phyloP scores from a whole-genome alignment of 306 rosid species.

The Vigna reflexopilosa region DNA sequence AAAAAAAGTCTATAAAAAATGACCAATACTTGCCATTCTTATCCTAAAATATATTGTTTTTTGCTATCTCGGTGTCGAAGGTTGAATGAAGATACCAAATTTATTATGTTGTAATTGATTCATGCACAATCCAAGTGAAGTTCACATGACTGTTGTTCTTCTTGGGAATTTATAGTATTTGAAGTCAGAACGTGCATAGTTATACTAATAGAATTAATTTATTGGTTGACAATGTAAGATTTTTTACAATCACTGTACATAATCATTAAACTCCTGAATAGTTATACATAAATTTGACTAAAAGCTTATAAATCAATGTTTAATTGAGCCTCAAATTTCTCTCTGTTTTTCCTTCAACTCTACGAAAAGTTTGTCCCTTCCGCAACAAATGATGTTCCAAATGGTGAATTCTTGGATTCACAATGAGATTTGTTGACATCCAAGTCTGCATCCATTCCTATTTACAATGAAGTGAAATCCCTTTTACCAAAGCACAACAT shows the following conservation, averaged over 20 bases:
- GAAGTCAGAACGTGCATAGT: too few relatives aligned
- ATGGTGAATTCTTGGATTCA: constrained; percentile 14
- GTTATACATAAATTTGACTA: neutral
- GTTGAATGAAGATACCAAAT: too few relatives aligned
- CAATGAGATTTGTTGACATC: neutral
- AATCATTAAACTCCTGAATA: neutral
- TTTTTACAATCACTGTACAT: neutral
- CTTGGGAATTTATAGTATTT: too few relatives aligned
- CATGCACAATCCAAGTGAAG: too few relatives aligned
- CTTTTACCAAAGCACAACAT: neutral
- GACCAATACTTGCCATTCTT: too few relatives aligned
- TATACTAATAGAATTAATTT: too few relatives aligned
- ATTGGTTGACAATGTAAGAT: neutral
- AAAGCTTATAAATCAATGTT: neutral
- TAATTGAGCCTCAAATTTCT: constrained; percentile 14
- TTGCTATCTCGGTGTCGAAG: too few relatives aligned
- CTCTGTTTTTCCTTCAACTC: neutral
- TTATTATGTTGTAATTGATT: too few relatives aligned
- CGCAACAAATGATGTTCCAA: neutral
- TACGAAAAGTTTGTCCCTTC: neutral
- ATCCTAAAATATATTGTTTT: too few relatives aligned
- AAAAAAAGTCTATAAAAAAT: too few relatives aligned
- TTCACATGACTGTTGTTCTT: too few relatives aligned
- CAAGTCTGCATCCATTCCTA: constrained; percentile 2
- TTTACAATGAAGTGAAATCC: neutral